Evolutionary conservation across 495 filamentous ascomycete genomes (phyloP).

Genomic region (Penicillium robsamsonii): DNA sequence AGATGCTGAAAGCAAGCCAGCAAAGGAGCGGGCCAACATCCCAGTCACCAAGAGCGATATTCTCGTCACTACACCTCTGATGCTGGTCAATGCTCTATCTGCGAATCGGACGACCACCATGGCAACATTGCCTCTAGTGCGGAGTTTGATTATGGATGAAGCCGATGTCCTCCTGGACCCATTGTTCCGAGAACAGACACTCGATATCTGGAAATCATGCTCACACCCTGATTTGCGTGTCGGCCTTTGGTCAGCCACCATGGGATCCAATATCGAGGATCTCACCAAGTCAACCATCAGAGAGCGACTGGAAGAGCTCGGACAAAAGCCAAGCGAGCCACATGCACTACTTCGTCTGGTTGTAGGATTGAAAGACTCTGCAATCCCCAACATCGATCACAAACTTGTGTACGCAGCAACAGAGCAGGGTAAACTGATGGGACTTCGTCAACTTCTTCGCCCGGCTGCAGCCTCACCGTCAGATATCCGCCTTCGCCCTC

Average conservation of each 20-base stretch:
- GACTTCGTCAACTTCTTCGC: conserved; percentile 86
- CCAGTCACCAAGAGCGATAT: conserved; percentile 71
- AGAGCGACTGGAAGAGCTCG: conserved; percentile 38
- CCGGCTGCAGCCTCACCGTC: conserved; percentile 60
- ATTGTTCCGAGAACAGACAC: conserved; percentile 84
- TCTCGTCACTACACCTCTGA: conserved; percentile 81
- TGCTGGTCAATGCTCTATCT: conserved; percentile 71
- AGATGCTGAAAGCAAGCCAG: conserved; percentile 38
- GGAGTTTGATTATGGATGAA: conserved; percentile 81
- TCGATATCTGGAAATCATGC: conserved; percentile 80
- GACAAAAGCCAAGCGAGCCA: conserved; percentile 22
- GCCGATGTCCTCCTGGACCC: conserved; percentile 92
- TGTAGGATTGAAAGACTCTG: conserved; percentile 91
- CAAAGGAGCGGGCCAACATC: conserved; percentile 36
- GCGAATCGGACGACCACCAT: conserved; percentile 42
- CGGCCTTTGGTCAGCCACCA: conserved; percentile 92
- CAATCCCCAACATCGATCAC: conserved; percentile 87
- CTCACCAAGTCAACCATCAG: conserved; percentile 63
- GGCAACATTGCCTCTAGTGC: conserved; percentile 59
- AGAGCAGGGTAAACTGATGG: conserved; percentile 90
- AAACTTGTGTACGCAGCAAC: conserved; percentile 86
- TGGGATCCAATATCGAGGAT: conserved; percentile 87
- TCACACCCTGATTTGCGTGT: conserved; percentile 63
- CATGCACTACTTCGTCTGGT: conserved; percentile 73
- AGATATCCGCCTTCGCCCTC: conserved; percentile 68